A percentile compares a stretch with the other conserved stretches of the same genome.
phyloP scores from a whole-genome alignment of 148 eudicot species.

The Amaranthus palmeri region DNA sequence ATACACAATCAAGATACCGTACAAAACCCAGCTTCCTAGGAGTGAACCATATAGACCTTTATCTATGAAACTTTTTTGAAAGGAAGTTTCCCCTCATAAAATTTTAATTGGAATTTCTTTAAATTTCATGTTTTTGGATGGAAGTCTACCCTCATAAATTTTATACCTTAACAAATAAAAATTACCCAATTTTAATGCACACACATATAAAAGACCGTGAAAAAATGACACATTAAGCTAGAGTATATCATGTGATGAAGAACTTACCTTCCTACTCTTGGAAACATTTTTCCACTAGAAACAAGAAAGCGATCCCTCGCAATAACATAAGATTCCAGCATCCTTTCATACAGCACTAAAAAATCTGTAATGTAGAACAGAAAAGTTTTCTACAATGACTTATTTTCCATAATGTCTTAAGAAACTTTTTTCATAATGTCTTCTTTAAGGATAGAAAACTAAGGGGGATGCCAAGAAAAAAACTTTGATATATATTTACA shows the following conservation, averaged over 20 bases:
- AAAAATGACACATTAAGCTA: not conserved
- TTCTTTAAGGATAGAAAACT: too few species aligned
- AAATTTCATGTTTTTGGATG: not conserved
- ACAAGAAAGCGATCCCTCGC: slow-evolving; percentile 95
- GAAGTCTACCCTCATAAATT: not conserved
- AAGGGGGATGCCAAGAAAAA: too few species aligned
- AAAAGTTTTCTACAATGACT: not conserved
- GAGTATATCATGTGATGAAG: not conserved
- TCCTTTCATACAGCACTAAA: slow-evolving; percentile 87
- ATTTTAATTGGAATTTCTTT: not conserved
- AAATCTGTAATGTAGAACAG: slow-evolving; percentile 52
- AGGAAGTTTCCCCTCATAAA: not conserved
- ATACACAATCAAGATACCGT: too few species aligned
- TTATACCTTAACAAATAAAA: not conserved
- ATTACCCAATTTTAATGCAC: not conserved
- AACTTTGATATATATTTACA: too few species aligned
- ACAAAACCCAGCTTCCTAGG: too few species aligned
- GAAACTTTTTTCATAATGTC: too few species aligned
- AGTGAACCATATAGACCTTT: too few species aligned
- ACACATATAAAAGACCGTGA: not conserved
- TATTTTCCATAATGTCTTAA: too few species aligned
- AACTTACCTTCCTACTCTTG: slow-evolving; percentile 84
- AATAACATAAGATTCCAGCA: slow-evolving; percentile 93
- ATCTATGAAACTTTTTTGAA: too few species aligned
- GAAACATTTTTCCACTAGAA: slow-evolving; percentile 96